These are phyloP conservation scores for Tolypocladium sp. DNA, from an alignment of 2,329 filamentous ascomycete species.

Conservation along the genomic window DNA sequence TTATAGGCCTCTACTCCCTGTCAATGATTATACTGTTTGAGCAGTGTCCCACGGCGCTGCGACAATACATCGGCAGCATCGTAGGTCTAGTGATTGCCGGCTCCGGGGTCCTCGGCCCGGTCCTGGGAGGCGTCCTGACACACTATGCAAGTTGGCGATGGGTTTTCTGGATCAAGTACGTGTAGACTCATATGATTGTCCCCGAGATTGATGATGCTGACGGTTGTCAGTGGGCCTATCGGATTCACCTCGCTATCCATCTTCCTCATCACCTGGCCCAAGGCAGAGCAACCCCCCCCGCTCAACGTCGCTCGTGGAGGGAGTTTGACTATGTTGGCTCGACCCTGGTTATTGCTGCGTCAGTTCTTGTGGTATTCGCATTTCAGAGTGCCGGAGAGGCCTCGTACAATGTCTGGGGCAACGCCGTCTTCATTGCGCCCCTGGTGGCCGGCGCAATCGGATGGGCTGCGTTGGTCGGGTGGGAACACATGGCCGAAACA, in stretches of 20 bases:
- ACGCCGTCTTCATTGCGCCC: constrained; percentile 22
- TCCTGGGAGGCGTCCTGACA: constrained; percentile 42
- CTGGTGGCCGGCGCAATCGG: constrained; percentile 17
- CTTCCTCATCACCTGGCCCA: constrained; percentile 43
- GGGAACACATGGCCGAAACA: constrained; percentile 16
- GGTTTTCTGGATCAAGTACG: constrained; percentile 51
- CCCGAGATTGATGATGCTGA: not conserved
- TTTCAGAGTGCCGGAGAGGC: constrained; percentile 41
- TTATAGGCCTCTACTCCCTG: constrained; percentile 41
- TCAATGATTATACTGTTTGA: constrained; percentile 47
- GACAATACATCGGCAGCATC: constrained; percentile 33
- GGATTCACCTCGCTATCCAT: constrained; percentile 34
- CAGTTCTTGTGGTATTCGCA: constrained; percentile 46
- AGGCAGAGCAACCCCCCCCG: constrained; percentile 26
- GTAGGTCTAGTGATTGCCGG: constrained; percentile 39
- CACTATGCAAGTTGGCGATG: constrained; percentile 41
- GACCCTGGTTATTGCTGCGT: constrained; percentile 41
- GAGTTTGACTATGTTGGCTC: constrained; percentile 46
- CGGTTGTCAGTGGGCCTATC: constrained; percentile 36
- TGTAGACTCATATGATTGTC: too few relatives aligned
- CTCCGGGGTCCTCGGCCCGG: constrained; percentile 40
- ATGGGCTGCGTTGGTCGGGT: constrained; percentile 17
- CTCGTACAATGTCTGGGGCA: constrained; percentile 30
- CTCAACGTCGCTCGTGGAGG: constrained; percentile 32
- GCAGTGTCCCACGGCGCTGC: constrained; percentile 29